Percentiles rank a stretch among this genome's conserved stretches.
Evolutionary conservation across 148 eudicot genomes (phyloP).

Genomic region (Bassia scoparia): DNA sequence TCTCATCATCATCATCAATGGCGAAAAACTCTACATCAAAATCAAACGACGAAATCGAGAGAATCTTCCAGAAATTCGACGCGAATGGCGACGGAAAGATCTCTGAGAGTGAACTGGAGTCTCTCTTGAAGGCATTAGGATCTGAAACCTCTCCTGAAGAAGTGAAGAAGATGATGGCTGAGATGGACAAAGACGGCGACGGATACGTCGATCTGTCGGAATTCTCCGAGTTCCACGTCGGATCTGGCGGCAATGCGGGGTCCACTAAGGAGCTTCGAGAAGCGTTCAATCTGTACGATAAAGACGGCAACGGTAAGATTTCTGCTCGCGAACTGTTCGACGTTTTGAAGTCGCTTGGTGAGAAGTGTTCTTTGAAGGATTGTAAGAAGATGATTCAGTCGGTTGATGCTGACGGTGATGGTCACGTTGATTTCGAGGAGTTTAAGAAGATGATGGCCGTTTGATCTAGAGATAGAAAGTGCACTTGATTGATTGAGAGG

Average conservation of each 20-base stretch:
- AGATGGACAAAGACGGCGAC: conserved; percentile 75
- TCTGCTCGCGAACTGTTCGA: conserved; percentile 57
- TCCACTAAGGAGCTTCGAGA: conserved; percentile 45
- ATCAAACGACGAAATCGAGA: conserved; percentile 32
- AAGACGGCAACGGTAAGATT: conserved; percentile 62
- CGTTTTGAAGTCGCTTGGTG: conserved; percentile 58
- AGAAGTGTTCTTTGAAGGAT: conserved; percentile 48
- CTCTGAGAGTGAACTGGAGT: conserved; percentile 44
- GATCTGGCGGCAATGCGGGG: conserved; percentile 33
- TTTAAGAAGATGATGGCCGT: conserved; percentile 79
- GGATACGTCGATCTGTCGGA: conserved; percentile 65
- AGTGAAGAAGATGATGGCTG: conserved; percentile 53
- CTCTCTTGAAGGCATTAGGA: conserved; percentile 51
- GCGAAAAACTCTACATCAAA: conserved; percentile 14
- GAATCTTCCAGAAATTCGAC: conserved; percentile 66
- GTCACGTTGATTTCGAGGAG: conserved; percentile 70
- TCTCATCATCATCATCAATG: conserved; percentile 18
- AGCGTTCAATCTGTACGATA: conserved; percentile 63
- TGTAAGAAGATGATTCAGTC: conserved; percentile 58
- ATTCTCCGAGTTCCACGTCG: conserved; percentile 55
- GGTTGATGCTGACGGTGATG: conserved; percentile 76
- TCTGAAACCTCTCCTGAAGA: conserved; percentile 52
- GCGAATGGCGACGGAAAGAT: conserved; percentile 75
- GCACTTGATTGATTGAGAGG: background rate
- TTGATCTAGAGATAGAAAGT: background rate